Percentiles rank a stretch among this genome's conserved stretches.
Conservation (phyloP, 345 rosid genomes). For the Eucalyptus sp. region DNA sequence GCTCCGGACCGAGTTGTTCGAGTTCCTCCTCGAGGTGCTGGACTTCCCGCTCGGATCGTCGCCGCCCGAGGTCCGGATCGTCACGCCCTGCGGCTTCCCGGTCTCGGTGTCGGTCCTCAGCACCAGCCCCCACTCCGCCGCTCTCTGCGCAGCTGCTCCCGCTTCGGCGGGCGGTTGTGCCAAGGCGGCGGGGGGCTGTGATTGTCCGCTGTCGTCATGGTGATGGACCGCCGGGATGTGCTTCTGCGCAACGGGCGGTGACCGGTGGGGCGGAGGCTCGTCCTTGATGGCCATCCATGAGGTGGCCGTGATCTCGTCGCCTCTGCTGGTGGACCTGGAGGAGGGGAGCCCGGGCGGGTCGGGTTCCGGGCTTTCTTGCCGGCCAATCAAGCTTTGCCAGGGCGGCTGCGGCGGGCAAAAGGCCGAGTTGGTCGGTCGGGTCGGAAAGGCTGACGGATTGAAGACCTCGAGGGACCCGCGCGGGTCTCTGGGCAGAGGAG, state of each 20-base stretch:
- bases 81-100: constrained; percentile 77
- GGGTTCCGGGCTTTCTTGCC: constrained; percentile 7
- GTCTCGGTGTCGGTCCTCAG: constrained; percentile 67
- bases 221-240: background rate
- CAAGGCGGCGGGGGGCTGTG: background rate
- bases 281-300: constrained; percentile 96
- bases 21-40: constrained; percentile 42
- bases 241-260: background rate
- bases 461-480: constrained; percentile 92
- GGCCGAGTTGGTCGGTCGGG: constrained; percentile 40
- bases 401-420: constrained; percentile 33
- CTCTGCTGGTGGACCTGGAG: constrained; percentile 8
- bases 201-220: background rate
- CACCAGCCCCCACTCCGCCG: constrained; percentile 98
- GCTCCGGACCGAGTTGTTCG: constrained; percentile 63
- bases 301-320: constrained; percentile 41
- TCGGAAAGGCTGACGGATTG: constrained; percentile 43
- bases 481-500: constrained; percentile 38
- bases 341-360: constrained; percentile 4
- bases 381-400: constrained; percentile 41
- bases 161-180: constrained; percentile 7
- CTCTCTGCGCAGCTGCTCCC: constrained; percentile 65
- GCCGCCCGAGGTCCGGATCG: constrained; percentile 73
- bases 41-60: constrained; percentile 34
- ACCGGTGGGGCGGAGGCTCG: background rate